Evolutionary conservation across 768 basidiomycete species (phyloP), one percentile per base, ranked within the genome.

Genomic region (Cystofilobasidium bisporidii): DNA sequence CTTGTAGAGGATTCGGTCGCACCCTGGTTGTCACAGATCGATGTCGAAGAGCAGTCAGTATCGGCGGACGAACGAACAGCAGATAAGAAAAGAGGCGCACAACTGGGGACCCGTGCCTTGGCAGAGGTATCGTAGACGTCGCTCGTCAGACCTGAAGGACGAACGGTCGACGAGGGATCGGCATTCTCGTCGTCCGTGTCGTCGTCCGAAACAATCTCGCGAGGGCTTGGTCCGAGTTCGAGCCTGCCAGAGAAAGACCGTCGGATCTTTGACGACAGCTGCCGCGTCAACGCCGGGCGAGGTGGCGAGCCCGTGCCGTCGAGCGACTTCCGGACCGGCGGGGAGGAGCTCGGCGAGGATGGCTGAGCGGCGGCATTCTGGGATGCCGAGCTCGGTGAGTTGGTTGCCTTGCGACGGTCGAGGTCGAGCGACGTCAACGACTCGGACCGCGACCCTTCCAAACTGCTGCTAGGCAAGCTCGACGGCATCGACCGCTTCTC

Each of bases 111-210:
- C 6, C 68, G 15, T 30, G 58, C 45, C 63, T 69, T 69, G 10
- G 62, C 33, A 9, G 55, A 58, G 24, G 68, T 60, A 26, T 69
- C 68, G 60, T 69, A 69, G n/a, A 61, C 57, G 32, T 58, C 36
- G 22, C 40, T 40, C 33, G 30, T 56, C 26, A 58, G 38, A 12
- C 18, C 36, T 15, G 50, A 18, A 24, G 48, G 10, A 8, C 30
- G 43, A 1, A 22, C 50, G 18, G 24, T n/a, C 53, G 18, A 55
- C 41, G 32, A 24, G 18, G 55, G 32, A 28, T 20, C 55, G 5
- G 22, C 63, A 47, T 45, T 63, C 26, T 58, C 63, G 33, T 69
- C 68, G 17, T 68, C 66, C 20, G 66, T 61, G 65, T 50, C 65
- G 15, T 58, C 57, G 33, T 58, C 57, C 11, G 64, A 58, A 17